Conservation (phyloP, 345 rosid species). For the Camelina laxa region DNA sequence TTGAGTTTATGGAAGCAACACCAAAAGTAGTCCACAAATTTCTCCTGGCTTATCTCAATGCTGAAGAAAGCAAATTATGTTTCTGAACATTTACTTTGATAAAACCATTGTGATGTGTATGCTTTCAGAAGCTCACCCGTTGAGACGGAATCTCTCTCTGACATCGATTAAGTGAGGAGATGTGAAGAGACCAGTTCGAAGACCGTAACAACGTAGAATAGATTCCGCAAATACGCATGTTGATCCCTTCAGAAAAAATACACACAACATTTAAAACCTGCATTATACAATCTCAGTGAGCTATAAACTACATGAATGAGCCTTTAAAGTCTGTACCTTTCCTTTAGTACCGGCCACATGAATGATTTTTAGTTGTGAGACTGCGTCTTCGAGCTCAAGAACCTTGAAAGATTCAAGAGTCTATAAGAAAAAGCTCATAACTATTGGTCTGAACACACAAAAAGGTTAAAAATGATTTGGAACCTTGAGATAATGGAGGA, state of each 20-base stretch:
- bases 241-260: slow-evolving; percentile 63
- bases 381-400: slow-evolving; percentile 75
- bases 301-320: neutral
- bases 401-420: slow-evolving; percentile 50
- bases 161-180: slow-evolving; percentile 96
- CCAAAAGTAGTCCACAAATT: slow-evolving; percentile 93
- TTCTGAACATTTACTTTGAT: neutral
- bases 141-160: slow-evolving; percentile 85
- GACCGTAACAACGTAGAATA: slow-evolving; percentile 78
- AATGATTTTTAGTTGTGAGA: slow-evolving; percentile 75
- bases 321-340: slow-evolving; percentile 55
- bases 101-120: slow-evolving; percentile 3
- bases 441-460: neutral
- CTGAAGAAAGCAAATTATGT: slow-evolving; percentile 49
- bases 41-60: slow-evolving; percentile 77
- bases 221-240: slow-evolving; percentile 90
- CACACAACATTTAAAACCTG: neutral
- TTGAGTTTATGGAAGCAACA: slow-evolving; percentile 89
- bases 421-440: slow-evolving; percentile 16
- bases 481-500: slow-evolving; percentile 81
- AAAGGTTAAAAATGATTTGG: neutral
- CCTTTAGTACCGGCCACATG: slow-evolving; percentile 99
- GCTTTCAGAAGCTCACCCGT: slow-evolving; percentile 65
- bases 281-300: neutral
- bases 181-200: slow-evolving; percentile 89